Base-by-base conservation (phyloP, 352 stramenopile species). In the Phytophthora podocarpi region DNA sequence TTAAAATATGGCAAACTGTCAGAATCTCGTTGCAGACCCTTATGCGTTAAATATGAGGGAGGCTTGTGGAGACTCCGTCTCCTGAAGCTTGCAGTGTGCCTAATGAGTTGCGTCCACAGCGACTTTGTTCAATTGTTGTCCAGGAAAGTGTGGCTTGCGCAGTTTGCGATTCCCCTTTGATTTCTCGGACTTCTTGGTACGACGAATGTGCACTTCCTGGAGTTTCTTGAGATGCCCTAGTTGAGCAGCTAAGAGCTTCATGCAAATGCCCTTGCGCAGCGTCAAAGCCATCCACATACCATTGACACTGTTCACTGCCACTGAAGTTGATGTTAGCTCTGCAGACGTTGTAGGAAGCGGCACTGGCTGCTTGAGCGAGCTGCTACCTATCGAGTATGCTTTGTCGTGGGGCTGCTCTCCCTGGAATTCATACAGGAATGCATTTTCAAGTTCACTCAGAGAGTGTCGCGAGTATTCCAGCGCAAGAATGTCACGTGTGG, bases 171-270 rank as follows among this genome's bases (percentile, higher is more conserved):
- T 9, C 31, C 49, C 46, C 30, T 41, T 47, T 36, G 59, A 39
- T 41, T 43, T 67, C 6, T 31, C 35, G 9, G 41, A 23, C 23
- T 50, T 46, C 15, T 52, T 62, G 18, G 41, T 35, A 3, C 57
- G 36, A 35, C 50, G 42, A 35, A 28, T 10, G 28, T 60, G 28
- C n/a, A 49, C 16, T 47, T 56, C 59, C 7, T 59, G 49, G 6
- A 76, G 40, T 7, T 57, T 73, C 28, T 76, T 80, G 16, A 49
- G 41, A 24, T 57, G 59, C 7, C 81, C 81, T 13, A 87, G 66
- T 35, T 88, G 77, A 39, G 85, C 66, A 15, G 74, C 52, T 21
- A 93, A 23, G 5, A 82, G n/a, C 55, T 93, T 91, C 81, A 89
- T 85, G 58, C 80, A 91, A 18, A 82, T 68, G 8, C 70, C 80